phyloP scores from a whole-genome alignment of 768 basidiomycete species.

The Hypholoma sublateritium region DNA sequence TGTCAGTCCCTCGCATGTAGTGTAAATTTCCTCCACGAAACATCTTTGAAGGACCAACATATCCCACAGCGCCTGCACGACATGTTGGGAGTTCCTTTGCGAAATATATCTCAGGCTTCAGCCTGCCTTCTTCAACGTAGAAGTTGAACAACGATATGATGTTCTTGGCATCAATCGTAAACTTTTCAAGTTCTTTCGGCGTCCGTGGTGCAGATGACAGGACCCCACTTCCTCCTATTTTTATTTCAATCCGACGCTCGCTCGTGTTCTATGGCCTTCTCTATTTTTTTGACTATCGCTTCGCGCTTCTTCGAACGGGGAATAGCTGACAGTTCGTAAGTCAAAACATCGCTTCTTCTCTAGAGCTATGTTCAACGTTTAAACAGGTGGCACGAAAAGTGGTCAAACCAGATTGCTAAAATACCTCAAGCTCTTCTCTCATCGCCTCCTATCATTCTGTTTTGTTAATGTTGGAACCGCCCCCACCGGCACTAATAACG shows the following conservation, averaged over 20 bases:
- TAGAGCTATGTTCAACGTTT: too few species aligned
- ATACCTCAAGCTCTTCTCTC: background rate
- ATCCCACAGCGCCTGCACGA: background rate
- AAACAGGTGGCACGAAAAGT: too few species aligned
- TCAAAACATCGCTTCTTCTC: too few species aligned
- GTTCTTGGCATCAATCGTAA: conserved; percentile 1
- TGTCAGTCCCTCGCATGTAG: background rate
- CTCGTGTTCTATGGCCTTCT: background rate
- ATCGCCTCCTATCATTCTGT: conserved; percentile 4
- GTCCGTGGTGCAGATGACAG: too few species aligned
- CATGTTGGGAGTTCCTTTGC: background rate
- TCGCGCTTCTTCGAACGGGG: background rate
- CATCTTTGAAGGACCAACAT: background rate
- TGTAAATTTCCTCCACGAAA: background rate
- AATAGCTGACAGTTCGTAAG: too few species aligned
- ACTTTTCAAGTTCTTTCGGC: too few species aligned
- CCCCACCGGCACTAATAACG: conserved; percentile 3
- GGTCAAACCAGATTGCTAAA: background rate
- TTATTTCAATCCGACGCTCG: background rate
- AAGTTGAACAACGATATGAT: background rate
- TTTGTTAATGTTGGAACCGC: conserved; percentile 3
- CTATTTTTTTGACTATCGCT: conserved; percentile 1
- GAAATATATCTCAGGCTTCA: background rate
- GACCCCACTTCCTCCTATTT: background rate
- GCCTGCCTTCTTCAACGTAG: conserved; percentile 1